Evolutionary conservation across 495 filamentous ascomycete species (phyloP).

Genomic region (Annulohypoxylon stygium): DNA sequence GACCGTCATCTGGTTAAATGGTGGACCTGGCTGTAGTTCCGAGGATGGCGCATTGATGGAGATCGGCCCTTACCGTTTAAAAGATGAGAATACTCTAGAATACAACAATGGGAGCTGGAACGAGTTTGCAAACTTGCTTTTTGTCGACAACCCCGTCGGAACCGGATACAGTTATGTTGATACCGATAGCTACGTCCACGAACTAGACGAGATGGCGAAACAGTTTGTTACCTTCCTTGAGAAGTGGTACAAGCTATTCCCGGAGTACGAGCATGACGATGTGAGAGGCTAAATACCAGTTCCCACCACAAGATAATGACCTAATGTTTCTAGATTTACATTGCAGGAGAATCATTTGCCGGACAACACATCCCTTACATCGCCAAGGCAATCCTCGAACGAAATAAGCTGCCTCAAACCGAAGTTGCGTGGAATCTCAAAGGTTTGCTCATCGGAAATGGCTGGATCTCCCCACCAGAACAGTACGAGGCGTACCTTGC

Average conservation of each 20-base stretch:
- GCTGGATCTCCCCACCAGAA: constrained; percentile 91
- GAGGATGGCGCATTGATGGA: constrained; percentile 99
- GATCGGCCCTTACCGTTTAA: constrained; percentile 90
- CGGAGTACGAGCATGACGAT: constrained; percentile 93
- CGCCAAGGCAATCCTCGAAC: constrained; percentile 84
- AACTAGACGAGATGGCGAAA: constrained; percentile 87
- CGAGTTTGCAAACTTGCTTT: constrained; percentile 95
- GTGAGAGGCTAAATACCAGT: constrained; percentile 67
- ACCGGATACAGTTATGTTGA: constrained; percentile 97
- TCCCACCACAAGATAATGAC: constrained; percentile 34
- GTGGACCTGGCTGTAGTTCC: constrained; percentile 94
- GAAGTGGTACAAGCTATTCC: constrained; percentile 90
- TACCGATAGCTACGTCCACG: constrained; percentile 84
- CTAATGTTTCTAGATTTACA: constrained; percentile 77
- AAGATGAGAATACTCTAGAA: constrained; percentile 75
- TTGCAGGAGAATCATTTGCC: constrained; percentile 96
- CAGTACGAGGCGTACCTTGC: constrained; percentile 92
- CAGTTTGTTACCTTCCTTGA: constrained; percentile 91
- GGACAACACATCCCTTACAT: constrained; percentile 98
- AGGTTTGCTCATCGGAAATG: constrained; percentile 94
- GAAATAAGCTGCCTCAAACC: constrained; percentile 69
- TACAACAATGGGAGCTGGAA: constrained; percentile 96
- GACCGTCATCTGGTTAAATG: constrained; percentile 97
- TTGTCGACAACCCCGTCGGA: constrained; percentile 96
- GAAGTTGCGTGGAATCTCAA: constrained; percentile 79